Percentiles rank a stretch among this genome's conserved stretches.
Evolutionary conservation across 108 stramenopile genomes (phyloP).

Genomic region (Nitzschia putrida): DNA sequence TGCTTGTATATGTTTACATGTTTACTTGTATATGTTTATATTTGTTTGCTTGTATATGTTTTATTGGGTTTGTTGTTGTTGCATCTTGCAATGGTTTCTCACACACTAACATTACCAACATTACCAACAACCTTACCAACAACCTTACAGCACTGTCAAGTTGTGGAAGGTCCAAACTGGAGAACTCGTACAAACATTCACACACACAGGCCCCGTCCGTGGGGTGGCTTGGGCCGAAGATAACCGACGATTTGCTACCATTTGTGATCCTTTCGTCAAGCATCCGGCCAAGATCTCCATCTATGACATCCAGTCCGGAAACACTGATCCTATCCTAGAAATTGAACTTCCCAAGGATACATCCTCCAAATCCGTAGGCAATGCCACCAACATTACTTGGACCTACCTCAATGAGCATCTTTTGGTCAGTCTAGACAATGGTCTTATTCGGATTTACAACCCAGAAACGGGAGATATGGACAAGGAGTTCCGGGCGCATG

Average conservation of each 20-base stretch:
- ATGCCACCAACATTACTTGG: constrained; percentile 89
- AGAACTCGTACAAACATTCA: constrained; percentile 79
- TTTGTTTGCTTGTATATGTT: background rate
- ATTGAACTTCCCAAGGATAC: constrained; percentile 83
- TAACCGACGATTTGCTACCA: constrained; percentile 90
- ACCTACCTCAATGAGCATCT: constrained; percentile 90
- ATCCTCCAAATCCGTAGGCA: constrained; percentile 57
- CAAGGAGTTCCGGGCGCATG: constrained; percentile 80
- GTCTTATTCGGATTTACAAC: constrained; percentile 88
- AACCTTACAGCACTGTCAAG: constrained; percentile 45
- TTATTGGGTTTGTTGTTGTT: too few species aligned
- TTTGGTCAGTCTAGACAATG: constrained; percentile 93
- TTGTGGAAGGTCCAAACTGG: constrained; percentile 94
- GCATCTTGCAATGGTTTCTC: too few species aligned
- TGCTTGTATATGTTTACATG: background rate
- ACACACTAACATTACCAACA: background rate
- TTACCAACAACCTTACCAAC: background rate
- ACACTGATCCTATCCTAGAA: constrained; percentile 65
- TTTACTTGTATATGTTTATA: background rate
- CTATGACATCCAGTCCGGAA: constrained; percentile 75
- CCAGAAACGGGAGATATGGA: constrained; percentile 81
- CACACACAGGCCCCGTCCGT: constrained; percentile 90
- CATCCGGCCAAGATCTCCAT: constrained; percentile 90
- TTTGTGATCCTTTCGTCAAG: constrained; percentile 94
- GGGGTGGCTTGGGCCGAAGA: constrained; percentile 94